Base-by-base conservation (phyloP, 108 stramenopile species). In the Nitzschia putrida region DNA sequence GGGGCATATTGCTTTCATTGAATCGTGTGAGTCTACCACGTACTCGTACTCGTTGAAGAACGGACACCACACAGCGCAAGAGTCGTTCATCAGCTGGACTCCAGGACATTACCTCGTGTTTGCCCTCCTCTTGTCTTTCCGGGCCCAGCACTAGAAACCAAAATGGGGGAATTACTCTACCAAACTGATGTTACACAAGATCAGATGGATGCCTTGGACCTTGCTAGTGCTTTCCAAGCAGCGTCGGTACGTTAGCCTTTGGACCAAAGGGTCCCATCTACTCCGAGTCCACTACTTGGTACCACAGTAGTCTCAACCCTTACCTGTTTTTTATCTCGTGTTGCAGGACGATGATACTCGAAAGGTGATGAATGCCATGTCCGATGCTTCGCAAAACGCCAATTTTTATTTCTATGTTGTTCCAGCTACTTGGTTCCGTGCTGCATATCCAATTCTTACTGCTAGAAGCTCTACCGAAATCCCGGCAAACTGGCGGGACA, bases 281-380 rank as follows among this genome's bases (percentile, higher is more conserved):
- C 29, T 34, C 29, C 29, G 29, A 3, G 3, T 34, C 29, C 29
- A 4, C 29, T 34, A 34, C 29, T 4, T 34, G n/a, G n/a, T n/a
- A n/a, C n/a, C n/a, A n/a, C n/a, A 34, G 29, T 1, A 3, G 29
- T 34, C 29, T 34, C 29, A 34, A 34, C 29, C 4, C 6, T 49
- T 18, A 3, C 13, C 9, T 44, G 44, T 11, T 49, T 49, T 18
- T 6, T 6, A 49, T 49, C 18, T 5, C n/a, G 2, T 49, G 2
- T 18, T 18, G 14, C 45, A 83, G 82, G 82, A 83, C 44, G 82
- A 74, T 10, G 82, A 83, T 64, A 78, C 73, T 12, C 73, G 73
- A 11, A 65, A 63, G 5, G 74, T 71, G 4, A 54, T 83, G 71
- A 83, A 79, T 57, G 82, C 71, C 41, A 74, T 79, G 77, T 61